Evolutionary conservation across 2,329 filamentous ascomycete genomes (phyloP).

Genomic region (Penicillium hesseltinei): DNA sequence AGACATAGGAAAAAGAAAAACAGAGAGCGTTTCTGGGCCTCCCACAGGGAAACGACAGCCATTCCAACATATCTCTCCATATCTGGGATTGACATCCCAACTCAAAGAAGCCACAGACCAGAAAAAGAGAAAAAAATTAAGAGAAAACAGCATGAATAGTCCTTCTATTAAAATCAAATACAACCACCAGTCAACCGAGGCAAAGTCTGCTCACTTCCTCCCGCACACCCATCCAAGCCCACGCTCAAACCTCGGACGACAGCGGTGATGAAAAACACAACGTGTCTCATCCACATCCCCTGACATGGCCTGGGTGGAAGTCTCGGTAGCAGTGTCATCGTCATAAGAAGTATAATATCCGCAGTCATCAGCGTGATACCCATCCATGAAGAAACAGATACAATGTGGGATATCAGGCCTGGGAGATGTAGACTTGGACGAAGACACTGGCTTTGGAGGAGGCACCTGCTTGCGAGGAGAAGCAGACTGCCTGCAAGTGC

Average conservation of each 20-base stretch:
- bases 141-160: not conserved
- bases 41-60: not conserved
- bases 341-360: not conserved
- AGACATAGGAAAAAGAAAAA: not conserved
- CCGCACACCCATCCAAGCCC: constrained; percentile 4
- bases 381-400: not conserved
- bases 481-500: not conserved
- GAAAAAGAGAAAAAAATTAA: not conserved
- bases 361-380: not conserved
- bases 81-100: too few species aligned
- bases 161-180: not conserved
- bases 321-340: not conserved
- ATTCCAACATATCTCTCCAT: not conserved
- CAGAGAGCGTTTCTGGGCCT: not conserved
- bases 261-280: constrained; percentile 5
- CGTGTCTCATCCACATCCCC: not conserved
- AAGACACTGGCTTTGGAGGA: not conserved
- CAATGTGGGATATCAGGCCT: not conserved
- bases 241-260: constrained; percentile 4
- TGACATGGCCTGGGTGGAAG: not conserved
- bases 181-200: not conserved
- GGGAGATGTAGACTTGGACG: not conserved
- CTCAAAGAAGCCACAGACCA: not conserved
- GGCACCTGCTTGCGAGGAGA: not conserved
- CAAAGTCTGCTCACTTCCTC: not conserved